Percentiles rank a stretch among this genome's conserved stretches.
Conservation (phyloP, 1,284 basidiomycete genomes). For the Phellopilus nigrolimitatus region DNA sequence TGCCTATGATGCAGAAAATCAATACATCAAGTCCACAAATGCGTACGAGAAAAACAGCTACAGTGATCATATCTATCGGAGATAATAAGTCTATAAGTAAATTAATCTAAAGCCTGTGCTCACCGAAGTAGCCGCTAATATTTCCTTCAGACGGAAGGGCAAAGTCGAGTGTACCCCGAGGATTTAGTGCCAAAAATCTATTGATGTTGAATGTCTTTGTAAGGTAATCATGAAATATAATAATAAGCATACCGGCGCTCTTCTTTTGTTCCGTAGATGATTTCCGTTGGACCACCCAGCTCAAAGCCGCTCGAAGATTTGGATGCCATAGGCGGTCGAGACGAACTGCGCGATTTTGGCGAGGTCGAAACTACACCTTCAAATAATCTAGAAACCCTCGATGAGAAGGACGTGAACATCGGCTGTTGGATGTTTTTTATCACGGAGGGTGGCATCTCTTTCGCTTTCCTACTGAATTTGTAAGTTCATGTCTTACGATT, state of each 20-base stretch:
- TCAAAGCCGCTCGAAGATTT: slow-evolving; percentile 23
- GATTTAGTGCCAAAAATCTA: slow-evolving; percentile 29
- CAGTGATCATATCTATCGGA: slow-evolving; percentile 28
- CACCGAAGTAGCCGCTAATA: slow-evolving; percentile 29
- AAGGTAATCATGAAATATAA: too few relatives aligned
- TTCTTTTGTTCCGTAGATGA: slow-evolving; percentile 25
- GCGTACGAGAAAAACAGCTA: slow-evolving; percentile 15
- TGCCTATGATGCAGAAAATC: slow-evolving; percentile 20
- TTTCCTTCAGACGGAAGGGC: slow-evolving; percentile 27
- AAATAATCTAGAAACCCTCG: slow-evolving; percentile 25
- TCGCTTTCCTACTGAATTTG: slow-evolving; percentile 32
- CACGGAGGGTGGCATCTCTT: slow-evolving; percentile 33
- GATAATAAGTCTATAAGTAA: neutral
- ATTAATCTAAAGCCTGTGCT: slow-evolving; percentile 3
- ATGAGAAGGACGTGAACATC: slow-evolving; percentile 30
- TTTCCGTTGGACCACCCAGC: slow-evolving; percentile 21
- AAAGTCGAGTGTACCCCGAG: slow-evolving; percentile 29
- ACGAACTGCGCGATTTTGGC: slow-evolving; percentile 18
- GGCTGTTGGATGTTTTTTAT: slow-evolving; percentile 39
- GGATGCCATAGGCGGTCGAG: slow-evolving; percentile 18
- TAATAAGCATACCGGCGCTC: slow-evolving; percentile 25
- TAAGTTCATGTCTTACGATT: slow-evolving; percentile 23
- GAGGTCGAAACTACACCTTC: slow-evolving; percentile 21
- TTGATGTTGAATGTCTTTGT: slow-evolving; percentile 4
- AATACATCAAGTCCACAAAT: neutral